Evolutionary conservation across 176 grass and related monocot genomes (phyloP).

Genomic region (Raddia guianensis): DNA sequence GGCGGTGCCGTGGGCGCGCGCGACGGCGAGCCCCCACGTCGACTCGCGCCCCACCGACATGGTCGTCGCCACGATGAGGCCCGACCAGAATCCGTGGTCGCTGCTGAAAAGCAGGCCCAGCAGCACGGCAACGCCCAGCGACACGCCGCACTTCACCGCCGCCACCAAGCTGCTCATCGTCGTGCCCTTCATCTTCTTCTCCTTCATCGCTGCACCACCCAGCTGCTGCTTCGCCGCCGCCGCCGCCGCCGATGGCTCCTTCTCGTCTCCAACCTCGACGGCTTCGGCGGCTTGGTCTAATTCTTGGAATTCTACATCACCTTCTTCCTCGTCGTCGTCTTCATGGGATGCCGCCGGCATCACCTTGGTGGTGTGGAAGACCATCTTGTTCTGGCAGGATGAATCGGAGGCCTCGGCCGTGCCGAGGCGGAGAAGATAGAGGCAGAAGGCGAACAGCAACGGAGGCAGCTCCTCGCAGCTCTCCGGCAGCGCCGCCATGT

Average conservation of each 20-base stretch:
- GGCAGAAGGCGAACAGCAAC: constrained; percentile 71
- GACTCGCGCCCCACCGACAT: constrained; percentile 55
- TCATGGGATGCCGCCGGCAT: neutral
- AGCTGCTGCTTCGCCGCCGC: neutral
- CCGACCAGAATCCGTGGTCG: constrained; percentile 81
- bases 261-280: constrained; percentile 22
- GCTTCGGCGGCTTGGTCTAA: neutral
- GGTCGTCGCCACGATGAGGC: constrained; percentile 80
- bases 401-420: constrained; percentile 5
- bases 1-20: constrained; percentile 67
- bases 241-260: constrained; percentile 4
- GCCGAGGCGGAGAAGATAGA: constrained; percentile 41
- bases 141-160: constrained; percentile 63
- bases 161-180: constrained; percentile 30
- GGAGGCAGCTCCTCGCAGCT: constrained; percentile 42
- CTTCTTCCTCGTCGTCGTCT: neutral
- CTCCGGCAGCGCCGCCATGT: neutral
- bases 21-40: constrained; percentile 56
- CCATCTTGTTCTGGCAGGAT: neutral
- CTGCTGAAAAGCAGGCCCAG: constrained; percentile 73
- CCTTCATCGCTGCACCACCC: neutral
- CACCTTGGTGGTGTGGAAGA: neutral
- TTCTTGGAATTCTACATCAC: neutral
- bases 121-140: constrained; percentile 66
- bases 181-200: neutral